Evolutionary conservation across 2,329 filamentous ascomycete genomes (phyloP), one percentile per base, ranked within the genome.

Genomic region (Stagonosporopsis vannaccii): DNA sequence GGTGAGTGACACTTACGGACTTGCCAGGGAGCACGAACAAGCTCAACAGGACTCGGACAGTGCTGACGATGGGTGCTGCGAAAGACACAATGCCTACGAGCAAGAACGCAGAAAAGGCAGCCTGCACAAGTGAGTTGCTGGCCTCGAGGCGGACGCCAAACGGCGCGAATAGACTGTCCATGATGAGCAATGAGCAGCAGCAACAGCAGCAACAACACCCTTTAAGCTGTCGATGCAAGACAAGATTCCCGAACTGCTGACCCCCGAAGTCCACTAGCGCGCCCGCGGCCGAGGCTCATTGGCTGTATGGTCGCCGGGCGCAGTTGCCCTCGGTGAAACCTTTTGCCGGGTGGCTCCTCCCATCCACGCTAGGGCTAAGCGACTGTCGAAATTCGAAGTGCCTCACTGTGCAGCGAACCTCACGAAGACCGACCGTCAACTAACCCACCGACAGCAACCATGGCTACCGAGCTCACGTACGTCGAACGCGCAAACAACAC

Each of bases 11-110:
- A 68, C 79, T 47, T 74, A 82, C 80, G 32, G 79, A 76, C 60
- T 72, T 72, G 54, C 81, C 81, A 28, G 80, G 80, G 9, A 83
- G 67, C 45, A 83, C 70, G 63, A 82, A 82, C 49, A 82, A 67
- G 61, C 79, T 81, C 49, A 81, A 69, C 35, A 83, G 72, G 48
- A 82, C 63, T 51, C 79, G 69, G 65, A 81, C 71, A 60, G 79
- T 80, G 67, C 78, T 81, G 68, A 80, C 72, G 56, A 82, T 63
- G 6, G 71, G 72, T 42, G 67, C 67, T 57, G 64, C 61, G 37
- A 75, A 64, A 32, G 72, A 62, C 20, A 65, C 67, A 47, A 71
- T 60, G 48, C 73, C 73, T 17, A 68, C 69, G 15, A 73, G 53
- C 30, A 76, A 54, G 20, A 75, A 59, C 33, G 64, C 59, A 23